These are phyloP conservation scores for Globisporangium splendens DNA, from an alignment of 352 stramenopile species.

Conservation along the genomic window DNA sequence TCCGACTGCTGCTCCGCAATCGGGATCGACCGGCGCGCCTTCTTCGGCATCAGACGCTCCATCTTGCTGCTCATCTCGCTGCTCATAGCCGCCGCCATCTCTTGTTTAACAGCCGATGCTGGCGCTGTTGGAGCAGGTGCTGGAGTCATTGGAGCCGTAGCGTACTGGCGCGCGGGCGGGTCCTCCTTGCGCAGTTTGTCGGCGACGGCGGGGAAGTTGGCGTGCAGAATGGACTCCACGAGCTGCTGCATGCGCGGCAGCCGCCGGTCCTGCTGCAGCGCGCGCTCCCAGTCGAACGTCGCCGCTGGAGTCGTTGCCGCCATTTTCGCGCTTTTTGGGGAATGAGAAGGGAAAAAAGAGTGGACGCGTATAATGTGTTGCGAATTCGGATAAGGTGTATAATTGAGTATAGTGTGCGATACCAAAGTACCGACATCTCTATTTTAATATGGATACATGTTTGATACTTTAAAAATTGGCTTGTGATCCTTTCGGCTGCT, in stretches of 20 bases:
- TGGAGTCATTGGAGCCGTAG: not conserved
- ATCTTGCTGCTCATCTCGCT: not conserved
- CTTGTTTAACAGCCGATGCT: too few species aligned
- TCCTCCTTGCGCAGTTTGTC: slow-evolving; percentile 5
- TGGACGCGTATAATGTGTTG: too few species aligned
- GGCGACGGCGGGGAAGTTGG: slow-evolving; percentile 15
- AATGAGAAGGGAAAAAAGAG: too few species aligned
- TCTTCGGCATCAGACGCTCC: not conserved
- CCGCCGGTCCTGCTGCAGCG: slow-evolving; percentile 23
- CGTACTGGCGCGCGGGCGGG: slow-evolving; percentile 2
- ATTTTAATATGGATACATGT: too few species aligned
- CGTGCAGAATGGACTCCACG: slow-evolving; percentile 18
- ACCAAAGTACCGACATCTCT: too few species aligned
- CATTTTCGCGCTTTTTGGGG: too few species aligned
- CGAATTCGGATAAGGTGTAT: too few species aligned
- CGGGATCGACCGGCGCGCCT: not conserved
- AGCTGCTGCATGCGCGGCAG: slow-evolving; percentile 22
- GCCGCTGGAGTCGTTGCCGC: too few species aligned
- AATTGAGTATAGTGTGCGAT: too few species aligned
- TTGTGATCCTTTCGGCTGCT: too few species aligned
- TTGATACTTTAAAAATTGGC: too few species aligned
- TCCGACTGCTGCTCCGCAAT: not conserved
- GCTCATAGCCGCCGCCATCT: not conserved
- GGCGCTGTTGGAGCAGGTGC: not conserved
- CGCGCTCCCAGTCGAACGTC: slow-evolving; percentile 32